Conservation (phyloP, 2,329 filamentous ascomycete species). For the Botrytis tulipae region DNA sequence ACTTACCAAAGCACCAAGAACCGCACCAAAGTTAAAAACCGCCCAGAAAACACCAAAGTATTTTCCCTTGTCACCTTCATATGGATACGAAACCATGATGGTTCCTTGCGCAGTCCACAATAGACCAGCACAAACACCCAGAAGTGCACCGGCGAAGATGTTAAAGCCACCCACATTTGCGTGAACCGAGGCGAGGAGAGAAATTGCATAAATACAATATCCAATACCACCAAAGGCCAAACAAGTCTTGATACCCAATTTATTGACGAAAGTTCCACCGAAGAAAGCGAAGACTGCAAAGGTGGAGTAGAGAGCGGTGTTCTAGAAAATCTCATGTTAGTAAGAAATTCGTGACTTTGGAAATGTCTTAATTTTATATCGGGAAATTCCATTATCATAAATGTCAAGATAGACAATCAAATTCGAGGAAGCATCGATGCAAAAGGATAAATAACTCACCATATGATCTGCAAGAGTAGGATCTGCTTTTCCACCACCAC, state of each 20-base stretch:
- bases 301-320: conserved; percentile 49
- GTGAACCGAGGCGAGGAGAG: conserved; percentile 70
- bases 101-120: conserved; percentile 82
- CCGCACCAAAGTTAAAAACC: conserved; percentile 89
- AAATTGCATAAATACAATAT: conserved; percentile 72
- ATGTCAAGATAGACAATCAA: background rate
- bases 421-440: background rate
- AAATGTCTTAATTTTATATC: background rate
- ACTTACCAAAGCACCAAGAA: conserved; percentile 70
- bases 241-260: conserved; percentile 66
- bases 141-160: conserved; percentile 72
- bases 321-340: conserved; percentile 27
- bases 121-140: conserved; percentile 76
- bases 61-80: conserved; percentile 76
- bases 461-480: conserved; percentile 50
- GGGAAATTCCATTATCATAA: background rate
- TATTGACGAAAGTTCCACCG: conserved; percentile 76
- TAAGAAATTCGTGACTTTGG: background rate
- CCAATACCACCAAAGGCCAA: conserved; percentile 72
- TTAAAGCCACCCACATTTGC: conserved; percentile 66
- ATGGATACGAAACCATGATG: conserved; percentile 88
- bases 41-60: conserved; percentile 94
- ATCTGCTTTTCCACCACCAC: conserved; percentile 61
- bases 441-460: conserved; percentile 27
- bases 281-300: conserved; percentile 63